Percentiles rank a stretch among this genome's conserved stretches.
Evolutionary conservation across 345 rosid species (phyloP).

Genomic region (Bretschneidera sinensis): DNA sequence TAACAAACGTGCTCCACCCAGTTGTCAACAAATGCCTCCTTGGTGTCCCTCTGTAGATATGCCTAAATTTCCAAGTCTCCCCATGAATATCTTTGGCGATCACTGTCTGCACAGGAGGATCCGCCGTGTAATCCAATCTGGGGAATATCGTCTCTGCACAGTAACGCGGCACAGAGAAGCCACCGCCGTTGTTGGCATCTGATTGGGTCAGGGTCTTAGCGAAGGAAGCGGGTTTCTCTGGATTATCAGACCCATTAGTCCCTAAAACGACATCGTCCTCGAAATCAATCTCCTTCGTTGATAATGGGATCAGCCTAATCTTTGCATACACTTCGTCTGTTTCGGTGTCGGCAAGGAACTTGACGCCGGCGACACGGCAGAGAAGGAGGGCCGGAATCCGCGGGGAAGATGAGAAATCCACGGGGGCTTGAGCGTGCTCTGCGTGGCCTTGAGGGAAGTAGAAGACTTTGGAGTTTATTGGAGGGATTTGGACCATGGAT

Average conservation of each 20-base stretch:
- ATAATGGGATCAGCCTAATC: slow-evolving; percentile 52
- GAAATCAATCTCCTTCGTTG: slow-evolving; percentile 22
- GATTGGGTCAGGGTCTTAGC: slow-evolving; percentile 93
- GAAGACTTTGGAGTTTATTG: slow-evolving; percentile 56
- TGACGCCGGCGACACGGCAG: slow-evolving; percentile 59
- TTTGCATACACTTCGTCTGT: slow-evolving; percentile 81
- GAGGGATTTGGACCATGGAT: slow-evolving; percentile 84
- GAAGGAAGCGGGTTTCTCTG: slow-evolving; percentile 78
- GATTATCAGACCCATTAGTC: slow-evolving; percentile 22
- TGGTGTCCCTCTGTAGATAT: slow-evolving; percentile 93
- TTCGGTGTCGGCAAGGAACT: slow-evolving; percentile 75
- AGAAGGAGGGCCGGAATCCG: slow-evolving; percentile 53
- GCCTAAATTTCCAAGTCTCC: slow-evolving; percentile 88
- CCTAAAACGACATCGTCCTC: slow-evolving; percentile 33
- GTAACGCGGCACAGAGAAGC: slow-evolving; percentile 93
- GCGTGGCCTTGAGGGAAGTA: slow-evolving; percentile 94
- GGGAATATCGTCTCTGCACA: slow-evolving; percentile 98
- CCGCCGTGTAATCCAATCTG: slow-evolving; percentile 65
- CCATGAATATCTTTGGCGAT: slow-evolving; percentile 88
- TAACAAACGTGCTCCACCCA: slow-evolving; percentile 95
- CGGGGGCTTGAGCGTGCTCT: slow-evolving; percentile 60
- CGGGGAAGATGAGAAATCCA: slow-evolving; percentile 48
- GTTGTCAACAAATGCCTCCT: slow-evolving; percentile 88
- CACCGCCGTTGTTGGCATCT: slow-evolving; percentile 98
- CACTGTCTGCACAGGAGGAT: slow-evolving; percentile 92